Base-by-base conservation (phyloP, 805 yeast genomes). In the Starmerella geochares region DNA sequence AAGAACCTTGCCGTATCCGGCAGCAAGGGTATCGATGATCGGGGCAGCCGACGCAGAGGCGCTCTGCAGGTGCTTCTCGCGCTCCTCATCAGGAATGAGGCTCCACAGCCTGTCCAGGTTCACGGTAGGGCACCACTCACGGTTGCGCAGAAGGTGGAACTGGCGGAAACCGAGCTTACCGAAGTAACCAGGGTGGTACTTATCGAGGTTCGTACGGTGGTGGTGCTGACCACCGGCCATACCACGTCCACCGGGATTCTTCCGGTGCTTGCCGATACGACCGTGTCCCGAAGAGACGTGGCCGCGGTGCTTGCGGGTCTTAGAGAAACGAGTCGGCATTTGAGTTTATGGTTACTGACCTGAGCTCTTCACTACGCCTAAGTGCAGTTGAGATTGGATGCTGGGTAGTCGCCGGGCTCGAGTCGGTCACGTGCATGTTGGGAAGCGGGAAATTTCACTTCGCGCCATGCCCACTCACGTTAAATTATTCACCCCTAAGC, bases 171-270 rank as follows among this genome's bases (percentile, higher is more conserved):
- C 99, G 73, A 92, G 97, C 80, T 92, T 94, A 85, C 99, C 99
- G 79, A 92, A 92, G 90, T 92, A 92, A 87, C 99, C 99, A 70
- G 98, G 98, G 77, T 92, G 99, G 95, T 85, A 92, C 78, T 90
- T 92, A 76, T 92, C 99, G 79, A 92, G 76, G 81, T 92, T 92
- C 75, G 92, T 88, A 82, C 99, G 86, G 96, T 92, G 98, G 78
- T 92, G 99, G 77, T 90, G 97, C 78, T 80, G 90, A 86, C 99
- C 99, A 90, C 99, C 99, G 73, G 99, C 99, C 88, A 78, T 90
- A 92, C 99, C 99, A 79, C 97, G 88, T 79, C 98, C 98, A 92
- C 98, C 98, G 64, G 98, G 96, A 70, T 85, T 92, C 95, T 92
- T 92, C 87, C 98, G 88, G 94, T 92, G 98, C 84, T 92, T 92